These are phyloP conservation scores for Coleophoma eucalyptorum DNA, from an alignment of 2,329 filamentous ascomycete species.

Conservation along the genomic window DNA sequence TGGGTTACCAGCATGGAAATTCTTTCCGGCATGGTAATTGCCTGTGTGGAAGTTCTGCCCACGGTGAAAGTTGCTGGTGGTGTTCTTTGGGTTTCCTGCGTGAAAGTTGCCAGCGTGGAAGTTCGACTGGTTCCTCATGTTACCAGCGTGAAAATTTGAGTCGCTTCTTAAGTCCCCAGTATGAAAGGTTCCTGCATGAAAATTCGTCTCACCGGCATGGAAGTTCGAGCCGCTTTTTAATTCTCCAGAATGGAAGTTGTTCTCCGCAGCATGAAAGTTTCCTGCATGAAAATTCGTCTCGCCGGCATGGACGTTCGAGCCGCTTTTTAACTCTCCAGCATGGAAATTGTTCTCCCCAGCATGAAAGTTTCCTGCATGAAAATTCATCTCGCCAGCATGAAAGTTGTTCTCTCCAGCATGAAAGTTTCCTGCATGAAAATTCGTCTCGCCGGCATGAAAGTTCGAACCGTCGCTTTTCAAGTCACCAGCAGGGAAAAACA, in stretches of 20 bases:
- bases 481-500: not conserved
- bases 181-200: not conserved
- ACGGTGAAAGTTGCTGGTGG: not conserved
- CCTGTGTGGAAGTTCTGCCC: not conserved
- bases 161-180: no score
- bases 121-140: not conserved
- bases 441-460: not conserved
- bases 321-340: not conserved
- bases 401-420: not conserved
- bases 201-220: not conserved
- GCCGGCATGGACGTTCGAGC: not conserved
- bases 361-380: not conserved
- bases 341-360: not conserved
- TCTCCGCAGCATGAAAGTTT: not conserved
- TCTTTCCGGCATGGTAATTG: not conserved
- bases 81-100: not conserved
- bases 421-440: not conserved
- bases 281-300: not conserved
- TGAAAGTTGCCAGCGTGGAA: conserved; percentile 1
- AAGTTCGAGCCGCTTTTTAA: not conserved
- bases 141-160: not conserved
- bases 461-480: not conserved
- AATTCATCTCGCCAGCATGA: not conserved
- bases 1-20: not conserved
- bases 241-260: not conserved